A percentile compares a stretch with the other conserved stretches of the same genome.
Conservation (phyloP, 2,329 filamentous ascomycete genomes). For the Westerdykella sp. region DNA sequence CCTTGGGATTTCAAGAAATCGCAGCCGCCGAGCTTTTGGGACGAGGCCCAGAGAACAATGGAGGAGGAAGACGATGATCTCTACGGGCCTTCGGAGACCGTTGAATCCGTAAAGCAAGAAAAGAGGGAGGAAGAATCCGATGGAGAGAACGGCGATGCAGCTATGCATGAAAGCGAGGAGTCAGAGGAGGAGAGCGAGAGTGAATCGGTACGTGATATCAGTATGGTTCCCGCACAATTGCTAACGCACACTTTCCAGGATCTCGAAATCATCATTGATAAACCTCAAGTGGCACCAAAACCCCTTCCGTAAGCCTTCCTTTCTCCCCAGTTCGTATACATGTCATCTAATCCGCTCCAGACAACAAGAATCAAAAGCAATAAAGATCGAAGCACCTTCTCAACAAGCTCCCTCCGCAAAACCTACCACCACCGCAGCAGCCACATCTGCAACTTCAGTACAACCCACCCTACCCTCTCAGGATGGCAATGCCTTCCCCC, state of each 20-base stretch:
- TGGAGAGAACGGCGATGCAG: slow-evolving; percentile 36
- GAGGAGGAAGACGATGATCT: slow-evolving; percentile 50
- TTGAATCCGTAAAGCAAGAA: slow-evolving; percentile 11
- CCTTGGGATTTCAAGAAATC: slow-evolving; percentile 22
- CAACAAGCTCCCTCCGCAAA: slow-evolving; percentile 15
- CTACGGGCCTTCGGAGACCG: slow-evolving; percentile 38
- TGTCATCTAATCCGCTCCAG: slow-evolving; percentile 13
- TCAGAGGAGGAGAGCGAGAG: slow-evolving; percentile 42
- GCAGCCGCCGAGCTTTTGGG: slow-evolving; percentile 18
- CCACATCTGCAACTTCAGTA: slow-evolving; percentile 6
- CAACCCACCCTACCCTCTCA: slow-evolving; percentile 17
- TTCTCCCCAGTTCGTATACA: background rate
- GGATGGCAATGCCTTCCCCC: slow-evolving; percentile 49
- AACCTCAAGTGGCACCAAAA: slow-evolving; percentile 38
- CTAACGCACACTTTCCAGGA: slow-evolving; percentile 37
- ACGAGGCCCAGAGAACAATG: slow-evolving; percentile 29
- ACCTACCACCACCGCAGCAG: slow-evolving; percentile 4
- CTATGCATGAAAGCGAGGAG: slow-evolving; percentile 42
- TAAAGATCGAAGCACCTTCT: slow-evolving; percentile 33
- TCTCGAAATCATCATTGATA: slow-evolving; percentile 49
- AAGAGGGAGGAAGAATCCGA: slow-evolving; percentile 25
- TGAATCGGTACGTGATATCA: slow-evolving; percentile 33
- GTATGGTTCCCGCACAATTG: slow-evolving; percentile 7
- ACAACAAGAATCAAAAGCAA: slow-evolving; percentile 30
- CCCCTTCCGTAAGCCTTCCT: slow-evolving; percentile 25